Percentiles rank a stretch among this genome's conserved stretches.
Evolutionary conservation across 306 rosid species (phyloP).

Genomic region (Pterocarpus macrocarpus): DNA sequence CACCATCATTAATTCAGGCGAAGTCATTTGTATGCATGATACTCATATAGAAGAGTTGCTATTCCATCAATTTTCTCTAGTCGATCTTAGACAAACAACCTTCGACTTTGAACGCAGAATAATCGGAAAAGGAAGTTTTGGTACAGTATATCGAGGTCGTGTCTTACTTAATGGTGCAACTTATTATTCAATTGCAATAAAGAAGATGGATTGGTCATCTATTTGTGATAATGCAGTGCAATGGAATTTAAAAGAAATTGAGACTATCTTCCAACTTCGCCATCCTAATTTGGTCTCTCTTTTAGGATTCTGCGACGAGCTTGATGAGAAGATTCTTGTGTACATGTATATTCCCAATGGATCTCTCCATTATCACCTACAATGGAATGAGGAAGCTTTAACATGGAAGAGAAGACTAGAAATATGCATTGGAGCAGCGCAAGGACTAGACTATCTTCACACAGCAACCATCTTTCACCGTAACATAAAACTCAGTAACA

Average conservation of each 20-base stretch:
- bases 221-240: neutral
- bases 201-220: neutral
- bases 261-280: conserved; percentile 38
- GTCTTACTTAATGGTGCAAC: neutral
- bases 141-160: neutral
- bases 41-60: neutral
- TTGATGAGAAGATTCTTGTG: conserved; percentile 23
- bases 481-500: conserved; percentile 19
- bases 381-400: neutral
- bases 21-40: neutral
- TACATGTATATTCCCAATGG: conserved; percentile 14
- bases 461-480: conserved; percentile 18
- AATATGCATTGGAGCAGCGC: conserved; percentile 44
- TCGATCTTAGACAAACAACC: neutral
- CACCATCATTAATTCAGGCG: neutral
- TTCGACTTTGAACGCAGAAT: neutral
- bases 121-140: neutral
- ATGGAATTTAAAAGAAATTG: neutral
- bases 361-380: neutral
- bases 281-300: conserved; percentile 40
- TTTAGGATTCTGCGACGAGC: conserved; percentile 32
- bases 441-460: conserved; percentile 52
- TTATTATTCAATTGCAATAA: conserved; percentile 5
- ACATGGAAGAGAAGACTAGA: conserved; percentile 48
- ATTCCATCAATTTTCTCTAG: neutral